A percentile compares a stretch with the other conserved stretches of the same genome.
These are phyloP conservation scores for Hypoxylon fuscum DNA, from an alignment of 495 filamentous ascomycete species.

Conservation along the genomic window DNA sequence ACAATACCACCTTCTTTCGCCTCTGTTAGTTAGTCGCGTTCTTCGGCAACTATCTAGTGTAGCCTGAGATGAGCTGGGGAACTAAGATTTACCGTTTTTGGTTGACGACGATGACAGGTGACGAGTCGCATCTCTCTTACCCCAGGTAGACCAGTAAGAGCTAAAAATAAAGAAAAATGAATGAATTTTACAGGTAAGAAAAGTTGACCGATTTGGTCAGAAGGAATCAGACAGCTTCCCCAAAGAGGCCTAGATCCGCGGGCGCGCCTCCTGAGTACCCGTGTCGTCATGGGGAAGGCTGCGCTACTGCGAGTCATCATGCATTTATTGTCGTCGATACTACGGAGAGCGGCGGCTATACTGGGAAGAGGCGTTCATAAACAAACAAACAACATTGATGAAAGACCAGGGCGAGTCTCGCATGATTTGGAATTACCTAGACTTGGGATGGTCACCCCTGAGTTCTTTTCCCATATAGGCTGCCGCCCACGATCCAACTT, in stretches of 20 bases:
- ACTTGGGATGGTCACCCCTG: neutral
- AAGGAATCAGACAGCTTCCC: constrained; percentile 29
- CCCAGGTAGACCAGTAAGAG: no score
- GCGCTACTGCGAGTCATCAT: constrained; percentile 42
- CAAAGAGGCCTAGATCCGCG: constrained; percentile 27
- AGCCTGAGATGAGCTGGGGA: constrained; percentile 10
- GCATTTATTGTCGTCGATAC: constrained; percentile 26
- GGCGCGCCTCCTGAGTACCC: constrained; percentile 15
- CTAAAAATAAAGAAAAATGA: constrained; percentile 10
- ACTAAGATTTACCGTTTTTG: no score
- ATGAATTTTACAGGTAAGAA: constrained; percentile 13
- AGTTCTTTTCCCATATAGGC: neutral
- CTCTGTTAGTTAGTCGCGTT: no score
- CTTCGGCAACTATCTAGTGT: no score
- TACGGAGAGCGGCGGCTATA: constrained; percentile 23
- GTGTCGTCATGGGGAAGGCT: constrained; percentile 14
- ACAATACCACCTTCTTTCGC: constrained; percentile 28
- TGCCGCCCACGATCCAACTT: neutral
- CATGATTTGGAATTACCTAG: constrained; percentile 34
- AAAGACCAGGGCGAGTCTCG: neutral
- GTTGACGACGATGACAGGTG: no score
- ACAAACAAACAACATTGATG: constrained; percentile 17
- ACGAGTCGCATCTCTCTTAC: neutral
- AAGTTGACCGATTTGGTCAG: constrained; percentile 13
- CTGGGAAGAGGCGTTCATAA: constrained; percentile 21